These are phyloP conservation scores for Omphalotus guepiniiformis DNA, from an alignment of 768 basidiomycete genomes.

Conservation along the genomic window DNA sequence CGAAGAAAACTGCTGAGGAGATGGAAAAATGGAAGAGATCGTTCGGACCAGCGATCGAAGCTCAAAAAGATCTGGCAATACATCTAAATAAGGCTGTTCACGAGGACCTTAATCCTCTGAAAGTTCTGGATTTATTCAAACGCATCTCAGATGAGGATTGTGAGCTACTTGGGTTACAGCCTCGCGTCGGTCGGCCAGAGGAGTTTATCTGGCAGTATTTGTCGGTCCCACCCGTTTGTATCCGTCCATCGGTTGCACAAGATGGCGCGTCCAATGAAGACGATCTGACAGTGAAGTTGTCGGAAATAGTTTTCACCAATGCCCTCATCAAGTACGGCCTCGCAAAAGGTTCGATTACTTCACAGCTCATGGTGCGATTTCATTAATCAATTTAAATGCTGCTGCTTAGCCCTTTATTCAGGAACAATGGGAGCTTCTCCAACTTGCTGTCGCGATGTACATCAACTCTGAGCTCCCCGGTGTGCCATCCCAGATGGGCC, in stretches of 20 bases:
- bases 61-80: conserved; percentile 80
- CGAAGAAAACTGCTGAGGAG: conserved; percentile 87
- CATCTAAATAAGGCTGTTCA: conserved; percentile 85
- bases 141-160: conserved; percentile 96
- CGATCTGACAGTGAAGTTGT: conserved; percentile 94
- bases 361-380: conserved; percentile 74
- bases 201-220: conserved; percentile 99
- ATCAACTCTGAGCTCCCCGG: conserved; percentile 97
- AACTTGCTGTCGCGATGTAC: conserved; percentile 93
- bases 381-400: background rate
- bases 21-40: conserved; percentile 84
- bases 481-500: conserved; percentile 78
- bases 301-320: conserved; percentile 95
- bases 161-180: conserved; percentile 88
- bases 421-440: conserved; percentile 99
- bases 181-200: conserved; percentile 87
- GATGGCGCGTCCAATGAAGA: conserved; percentile 99
- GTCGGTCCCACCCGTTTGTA: conserved; percentile 96
- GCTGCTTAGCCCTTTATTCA: conserved; percentile 23
- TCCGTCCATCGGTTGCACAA: conserved; percentile 94
- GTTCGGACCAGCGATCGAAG: conserved; percentile 77
- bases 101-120: conserved; percentile 93
- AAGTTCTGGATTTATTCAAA: conserved; percentile 88
- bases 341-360: conserved; percentile 80
- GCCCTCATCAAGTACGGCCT: conserved; percentile 89